Percentiles rank a stretch among this genome's conserved stretches.
Conservation (phyloP, 805 yeast species). For the Metschnikowia sp. region DNA sequence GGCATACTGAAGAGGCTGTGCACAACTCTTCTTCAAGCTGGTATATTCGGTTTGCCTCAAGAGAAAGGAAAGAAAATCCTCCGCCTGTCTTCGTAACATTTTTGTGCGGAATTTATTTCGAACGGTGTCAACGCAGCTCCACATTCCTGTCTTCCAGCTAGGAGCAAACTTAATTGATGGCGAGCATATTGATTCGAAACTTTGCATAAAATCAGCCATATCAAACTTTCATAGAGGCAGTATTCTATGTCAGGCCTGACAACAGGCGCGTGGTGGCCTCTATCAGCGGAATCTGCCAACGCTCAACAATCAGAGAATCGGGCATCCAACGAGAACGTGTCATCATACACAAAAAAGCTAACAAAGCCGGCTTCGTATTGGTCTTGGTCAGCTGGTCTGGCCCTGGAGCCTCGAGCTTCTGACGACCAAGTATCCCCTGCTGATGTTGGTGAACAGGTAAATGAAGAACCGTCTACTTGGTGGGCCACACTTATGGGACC, state of each 20-base stretch:
- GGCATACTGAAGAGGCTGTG: too few relatives aligned
- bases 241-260: constrained; percentile 1
- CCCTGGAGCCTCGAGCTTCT: neutral
- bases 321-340: neutral
- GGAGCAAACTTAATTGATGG: too few relatives aligned
- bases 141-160: too few relatives aligned
- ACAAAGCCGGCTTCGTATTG: neutral
- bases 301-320: neutral
- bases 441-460: neutral
- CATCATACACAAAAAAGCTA: neutral
- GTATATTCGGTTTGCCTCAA: too few relatives aligned
- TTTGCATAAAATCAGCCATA: too few relatives aligned
- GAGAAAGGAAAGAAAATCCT: too few relatives aligned
- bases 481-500: constrained; percentile 2
- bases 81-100: too few relatives aligned
- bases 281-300: constrained; percentile 3
- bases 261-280: constrained; percentile 7
- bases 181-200: too few relatives aligned
- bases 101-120: too few relatives aligned
- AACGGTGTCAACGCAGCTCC: too few relatives aligned
- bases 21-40: too few relatives aligned
- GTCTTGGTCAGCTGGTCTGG: constrained; percentile 6
- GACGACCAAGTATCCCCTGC: neutral
- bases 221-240: neutral
- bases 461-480: constrained; percentile 4